Conservation (phyloP, 2,329 filamentous ascomycete species). For the Colletotrichum incanum region DNA sequence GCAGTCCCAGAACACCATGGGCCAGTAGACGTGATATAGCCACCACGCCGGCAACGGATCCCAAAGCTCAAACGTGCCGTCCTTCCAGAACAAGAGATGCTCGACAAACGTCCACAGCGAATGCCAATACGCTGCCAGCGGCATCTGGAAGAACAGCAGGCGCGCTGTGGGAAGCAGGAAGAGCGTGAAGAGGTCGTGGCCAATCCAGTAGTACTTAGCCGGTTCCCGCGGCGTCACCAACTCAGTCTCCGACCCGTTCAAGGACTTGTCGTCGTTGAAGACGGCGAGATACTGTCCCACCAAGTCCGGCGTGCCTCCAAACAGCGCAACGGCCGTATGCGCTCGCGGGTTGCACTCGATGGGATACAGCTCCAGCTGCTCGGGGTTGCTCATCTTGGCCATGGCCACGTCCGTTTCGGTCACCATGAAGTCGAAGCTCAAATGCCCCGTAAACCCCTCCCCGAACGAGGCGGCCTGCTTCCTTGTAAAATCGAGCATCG, state of each 20-base stretch:
- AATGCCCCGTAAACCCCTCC: conserved; percentile 74
- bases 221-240: conserved; percentile 45
- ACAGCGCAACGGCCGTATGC: conserved; percentile 77
- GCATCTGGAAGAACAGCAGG: conserved; percentile 50
- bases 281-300: conserved; percentile 68
- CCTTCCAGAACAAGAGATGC: conserved; percentile 66
- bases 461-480: conserved; percentile 68
- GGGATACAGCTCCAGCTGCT: conserved; percentile 65
- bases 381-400: conserved; percentile 48
- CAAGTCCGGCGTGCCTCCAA: conserved; percentile 64
- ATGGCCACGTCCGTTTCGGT: conserved; percentile 57
- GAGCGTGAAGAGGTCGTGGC: conserved; percentile 73
- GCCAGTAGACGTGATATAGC: conserved; percentile 72
- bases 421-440: conserved; percentile 81
- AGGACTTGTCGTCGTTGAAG: conserved; percentile 52
- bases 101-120: conserved; percentile 50
- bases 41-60: conserved; percentile 72
- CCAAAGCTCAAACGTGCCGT: conserved; percentile 67
- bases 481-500: conserved; percentile 77
- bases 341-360: conserved; percentile 82
- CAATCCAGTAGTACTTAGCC: conserved; percentile 73
- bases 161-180: conserved; percentile 66
- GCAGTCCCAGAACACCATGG: conserved; percentile 63
- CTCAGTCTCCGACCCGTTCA: conserved; percentile 6
- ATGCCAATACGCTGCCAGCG: conserved; percentile 24